Evolutionary conservation across 148 eudicot genomes (phyloP).

Genomic region (Spergularia bocconei): DNA sequence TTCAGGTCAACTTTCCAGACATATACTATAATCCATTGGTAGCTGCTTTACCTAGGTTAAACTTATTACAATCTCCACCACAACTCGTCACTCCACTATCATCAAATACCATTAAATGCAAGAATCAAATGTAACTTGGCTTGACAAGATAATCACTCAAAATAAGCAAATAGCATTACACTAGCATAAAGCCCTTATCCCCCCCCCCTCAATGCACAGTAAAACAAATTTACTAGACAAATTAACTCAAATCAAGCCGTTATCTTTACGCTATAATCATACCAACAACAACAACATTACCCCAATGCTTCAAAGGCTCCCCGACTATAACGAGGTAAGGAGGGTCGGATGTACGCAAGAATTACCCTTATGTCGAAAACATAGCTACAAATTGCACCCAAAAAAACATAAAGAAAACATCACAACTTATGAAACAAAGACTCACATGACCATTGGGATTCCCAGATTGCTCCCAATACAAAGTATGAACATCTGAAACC

Average conservation of each 20-base stretch:
- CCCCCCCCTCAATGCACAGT: background rate
- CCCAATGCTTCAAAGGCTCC: no score
- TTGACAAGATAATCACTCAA: background rate
- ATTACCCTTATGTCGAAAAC: no score
- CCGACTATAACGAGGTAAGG: background rate
- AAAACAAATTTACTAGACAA: background rate
- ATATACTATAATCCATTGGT: background rate
- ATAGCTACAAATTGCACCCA: no score
- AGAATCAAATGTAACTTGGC: background rate
- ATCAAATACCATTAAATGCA: background rate
- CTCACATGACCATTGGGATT: slow-evolving; percentile 94
- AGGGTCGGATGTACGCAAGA: no score
- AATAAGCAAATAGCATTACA: background rate
- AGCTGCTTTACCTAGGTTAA: background rate
- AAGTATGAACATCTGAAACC: slow-evolving; percentile 82
- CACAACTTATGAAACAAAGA: background rate
- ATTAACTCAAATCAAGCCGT: background rate
- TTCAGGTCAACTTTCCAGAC: slow-evolving; percentile 1
- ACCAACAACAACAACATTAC: background rate
- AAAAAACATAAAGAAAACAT: background rate
- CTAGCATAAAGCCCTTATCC: no score
- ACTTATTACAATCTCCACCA: background rate
- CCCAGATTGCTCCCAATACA: slow-evolving; percentile 97
- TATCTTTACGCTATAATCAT: background rate
- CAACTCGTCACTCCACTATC: background rate